phyloP scores from a whole-genome alignment of 75 land plant genomes.

The Pinus tabuliformis region DNA sequence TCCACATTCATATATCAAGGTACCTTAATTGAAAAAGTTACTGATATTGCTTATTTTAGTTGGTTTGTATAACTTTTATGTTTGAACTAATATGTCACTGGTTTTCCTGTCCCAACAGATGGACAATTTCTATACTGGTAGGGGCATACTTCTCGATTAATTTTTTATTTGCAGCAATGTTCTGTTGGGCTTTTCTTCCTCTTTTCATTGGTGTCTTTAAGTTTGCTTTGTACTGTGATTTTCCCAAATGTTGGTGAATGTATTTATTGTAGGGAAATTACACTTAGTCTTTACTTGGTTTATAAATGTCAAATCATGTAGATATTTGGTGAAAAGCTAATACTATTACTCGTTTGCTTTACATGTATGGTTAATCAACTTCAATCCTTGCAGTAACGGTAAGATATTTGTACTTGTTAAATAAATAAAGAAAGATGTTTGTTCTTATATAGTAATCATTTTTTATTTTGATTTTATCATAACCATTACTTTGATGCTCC shows the following conservation, averaged over 20 bases:
- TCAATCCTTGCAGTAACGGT: slow-evolving; percentile 55
- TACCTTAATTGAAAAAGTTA: slow-evolving; percentile 2
- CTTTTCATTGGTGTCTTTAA: not conserved
- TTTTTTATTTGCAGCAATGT: not conserved
- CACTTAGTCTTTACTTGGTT: not conserved
- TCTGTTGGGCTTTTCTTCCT: not conserved
- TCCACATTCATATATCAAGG: slow-evolving; percentile 98
- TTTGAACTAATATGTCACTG: not conserved
- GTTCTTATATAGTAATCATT: not conserved
- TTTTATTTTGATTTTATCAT: not conserved
- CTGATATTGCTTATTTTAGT: not conserved
- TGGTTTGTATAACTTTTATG: not conserved
- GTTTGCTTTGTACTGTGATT: slow-evolving; percentile 1
- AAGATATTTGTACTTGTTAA: not conserved
- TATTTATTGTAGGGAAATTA: not conserved
- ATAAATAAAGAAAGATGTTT: not conserved
- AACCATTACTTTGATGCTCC: not conserved
- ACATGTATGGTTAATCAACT: not conserved
- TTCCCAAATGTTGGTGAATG: not conserved
- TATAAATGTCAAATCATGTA: not conserved
- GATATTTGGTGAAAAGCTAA: not conserved
- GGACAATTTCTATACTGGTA: slow-evolving; percentile 99
- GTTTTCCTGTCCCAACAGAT: slow-evolving; percentile 48
- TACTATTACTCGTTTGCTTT: not conserved
- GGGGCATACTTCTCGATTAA: not conserved